Percentiles rank a stretch among this genome's conserved stretches.
These are phyloP conservation scores for Aegilops speltoides DNA, from an alignment of 176 grass and related monocot genomes.

Conservation along the genomic window DNA sequence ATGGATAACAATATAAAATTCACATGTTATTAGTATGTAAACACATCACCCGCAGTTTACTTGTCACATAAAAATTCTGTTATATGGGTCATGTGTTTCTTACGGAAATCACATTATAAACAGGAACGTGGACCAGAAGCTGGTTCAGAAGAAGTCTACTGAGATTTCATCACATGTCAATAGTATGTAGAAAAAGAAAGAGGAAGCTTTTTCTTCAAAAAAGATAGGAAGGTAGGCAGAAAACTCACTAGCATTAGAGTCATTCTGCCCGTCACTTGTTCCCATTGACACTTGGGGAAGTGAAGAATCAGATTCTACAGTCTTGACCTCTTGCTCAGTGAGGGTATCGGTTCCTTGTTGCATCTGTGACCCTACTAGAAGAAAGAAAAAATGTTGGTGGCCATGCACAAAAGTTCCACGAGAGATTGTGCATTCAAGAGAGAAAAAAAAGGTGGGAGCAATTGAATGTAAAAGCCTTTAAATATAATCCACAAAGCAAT, in stretches of 20 bases:
- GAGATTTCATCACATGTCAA: neutral
- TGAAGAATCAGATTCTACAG: constrained; percentile 6
- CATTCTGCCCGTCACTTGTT: constrained; percentile 11
- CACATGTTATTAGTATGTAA: neutral
- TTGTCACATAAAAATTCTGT: neutral
- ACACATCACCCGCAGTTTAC: neutral
- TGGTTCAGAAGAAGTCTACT: constrained; percentile 14
- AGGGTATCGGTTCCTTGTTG: constrained; percentile 11
- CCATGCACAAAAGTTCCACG: neutral
- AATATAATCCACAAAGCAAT: neutral
- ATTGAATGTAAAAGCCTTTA: constrained; percentile 1
- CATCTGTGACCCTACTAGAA: constrained; percentile 12
- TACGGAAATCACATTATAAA: constrained; percentile 20
- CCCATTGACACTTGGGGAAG: neutral
- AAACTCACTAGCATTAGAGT: constrained; percentile 31
- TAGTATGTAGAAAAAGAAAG: neutral
- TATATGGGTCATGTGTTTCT: neutral
- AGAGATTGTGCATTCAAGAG: neutral
- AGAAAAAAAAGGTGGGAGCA: neutral
- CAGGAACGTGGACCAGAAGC: neutral
- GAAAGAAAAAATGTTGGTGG: neutral
- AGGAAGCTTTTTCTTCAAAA: neutral
- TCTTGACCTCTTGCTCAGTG: constrained; percentile 6
- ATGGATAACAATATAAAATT: constrained; percentile 6
- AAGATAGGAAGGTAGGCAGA: constrained; percentile 20